Conservation (phyloP, 2,329 filamentous ascomycete species). For the Monilinia laxa region DNA sequence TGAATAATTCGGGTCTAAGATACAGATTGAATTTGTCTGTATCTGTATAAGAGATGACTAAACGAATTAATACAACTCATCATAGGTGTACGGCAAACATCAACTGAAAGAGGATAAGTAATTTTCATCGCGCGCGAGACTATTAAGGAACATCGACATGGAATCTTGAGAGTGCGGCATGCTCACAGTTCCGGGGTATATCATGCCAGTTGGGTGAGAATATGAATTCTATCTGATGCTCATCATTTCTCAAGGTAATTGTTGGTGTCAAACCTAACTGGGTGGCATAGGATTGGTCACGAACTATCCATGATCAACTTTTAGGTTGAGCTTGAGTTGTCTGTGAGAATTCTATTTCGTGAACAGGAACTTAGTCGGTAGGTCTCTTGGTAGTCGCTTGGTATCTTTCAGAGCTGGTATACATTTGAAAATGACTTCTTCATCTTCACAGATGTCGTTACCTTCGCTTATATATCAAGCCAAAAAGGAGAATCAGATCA, state of each 20-base stretch:
- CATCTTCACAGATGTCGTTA: background rate
- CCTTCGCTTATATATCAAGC: constrained; percentile 3
- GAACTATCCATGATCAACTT: background rate
- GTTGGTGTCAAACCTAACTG: background rate
- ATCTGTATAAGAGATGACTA: too few species aligned
- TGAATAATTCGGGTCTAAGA: too few species aligned
- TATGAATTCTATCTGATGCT: too few species aligned
- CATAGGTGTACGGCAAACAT: too few species aligned
- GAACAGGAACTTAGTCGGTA: background rate
- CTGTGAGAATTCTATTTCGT: background rate
- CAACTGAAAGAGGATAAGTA: too few species aligned
- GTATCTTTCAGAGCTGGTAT: background rate
- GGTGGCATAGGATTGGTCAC: background rate
- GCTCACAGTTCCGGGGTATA: background rate
- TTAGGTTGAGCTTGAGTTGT: too few species aligned
- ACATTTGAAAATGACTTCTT: background rate
- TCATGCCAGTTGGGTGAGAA: background rate
- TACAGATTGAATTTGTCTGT: too few species aligned
- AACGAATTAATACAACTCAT: too few species aligned
- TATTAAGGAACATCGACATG: too few species aligned
- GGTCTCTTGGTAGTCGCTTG: background rate
- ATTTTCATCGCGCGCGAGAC: background rate
- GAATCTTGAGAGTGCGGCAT: background rate
- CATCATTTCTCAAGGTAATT: background rate
- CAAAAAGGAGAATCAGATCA: background rate